phyloP scores from a whole-genome alignment of 1,284 basidiomycete species.

The Austroboletus novae-zelandiae region DNA sequence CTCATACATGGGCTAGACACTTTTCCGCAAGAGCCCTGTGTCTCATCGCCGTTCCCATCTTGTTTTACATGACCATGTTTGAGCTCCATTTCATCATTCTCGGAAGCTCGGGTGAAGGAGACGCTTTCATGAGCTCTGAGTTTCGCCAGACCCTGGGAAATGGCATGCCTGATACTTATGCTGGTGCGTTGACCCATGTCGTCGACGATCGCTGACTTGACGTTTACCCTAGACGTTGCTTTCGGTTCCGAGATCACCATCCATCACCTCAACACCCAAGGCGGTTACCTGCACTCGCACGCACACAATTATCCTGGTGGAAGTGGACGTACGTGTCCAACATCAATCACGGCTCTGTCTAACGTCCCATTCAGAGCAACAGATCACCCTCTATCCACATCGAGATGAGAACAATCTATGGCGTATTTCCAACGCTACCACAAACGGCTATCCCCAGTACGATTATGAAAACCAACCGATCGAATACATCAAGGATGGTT shows the following conservation, averaged over 20 bases:
- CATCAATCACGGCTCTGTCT: neutral
- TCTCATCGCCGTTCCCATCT: slow-evolving; percentile 79
- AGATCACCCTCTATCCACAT: slow-evolving; percentile 97
- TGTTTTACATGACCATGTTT: slow-evolving; percentile 97
- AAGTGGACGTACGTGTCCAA: slow-evolving; percentile 64
- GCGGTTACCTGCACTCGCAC: slow-evolving; percentile 97
- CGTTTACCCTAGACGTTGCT: slow-evolving; percentile 65
- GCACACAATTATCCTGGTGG: slow-evolving; percentile 84
- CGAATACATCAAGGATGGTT: slow-evolving; percentile 62
- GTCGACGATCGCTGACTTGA: slow-evolving; percentile 6
- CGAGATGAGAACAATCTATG: slow-evolving; percentile 91
- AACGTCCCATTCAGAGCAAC: slow-evolving; percentile 70
- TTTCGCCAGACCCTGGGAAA: slow-evolving; percentile 96
- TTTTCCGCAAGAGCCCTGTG: slow-evolving; percentile 88
- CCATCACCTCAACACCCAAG: slow-evolving; percentile 94
- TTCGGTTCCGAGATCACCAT: slow-evolving; percentile 83
- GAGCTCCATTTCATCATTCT: slow-evolving; percentile 91
- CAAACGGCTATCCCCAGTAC: slow-evolving; percentile 46
- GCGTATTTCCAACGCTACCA: slow-evolving; percentile 74
- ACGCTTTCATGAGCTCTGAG: slow-evolving; percentile 98
- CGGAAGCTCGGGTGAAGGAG: slow-evolving; percentile 89
- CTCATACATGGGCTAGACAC: slow-evolving; percentile 76
- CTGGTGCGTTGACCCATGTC: slow-evolving; percentile 50
- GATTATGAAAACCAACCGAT: slow-evolving; percentile 62
- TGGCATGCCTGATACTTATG: slow-evolving; percentile 90